Evolutionary conservation across 2,329 filamentous ascomycete genomes (phyloP).

Genomic region (Talaromyces funiculosus): DNA sequence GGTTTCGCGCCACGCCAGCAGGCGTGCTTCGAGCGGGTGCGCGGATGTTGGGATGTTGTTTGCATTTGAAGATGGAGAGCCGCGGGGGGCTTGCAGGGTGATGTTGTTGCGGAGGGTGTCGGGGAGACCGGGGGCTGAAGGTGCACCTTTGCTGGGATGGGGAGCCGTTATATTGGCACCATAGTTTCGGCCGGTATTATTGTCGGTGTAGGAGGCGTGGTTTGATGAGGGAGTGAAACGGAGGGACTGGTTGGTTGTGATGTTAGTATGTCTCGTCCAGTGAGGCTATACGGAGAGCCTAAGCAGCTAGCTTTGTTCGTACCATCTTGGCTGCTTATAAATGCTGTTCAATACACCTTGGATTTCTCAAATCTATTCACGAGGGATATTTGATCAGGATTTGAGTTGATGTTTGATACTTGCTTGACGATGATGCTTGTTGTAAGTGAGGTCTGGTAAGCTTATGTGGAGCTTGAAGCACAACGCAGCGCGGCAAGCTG

Average conservation of each 20-base stretch:
- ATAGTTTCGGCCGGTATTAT: constrained; percentile 53
- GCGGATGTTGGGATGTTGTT: constrained; percentile 53
- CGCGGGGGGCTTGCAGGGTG: constrained; percentile 52
- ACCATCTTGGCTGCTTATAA: constrained; percentile 3
- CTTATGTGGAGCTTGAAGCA: constrained; percentile 12
- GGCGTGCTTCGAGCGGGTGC: constrained; percentile 87
- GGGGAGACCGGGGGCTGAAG: constrained; percentile 87
- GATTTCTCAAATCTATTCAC: too few relatives aligned
- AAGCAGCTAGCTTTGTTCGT: neutral
- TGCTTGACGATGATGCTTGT: neutral
- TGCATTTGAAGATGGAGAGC: constrained; percentile 39
- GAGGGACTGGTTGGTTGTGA: constrained; percentile 60
- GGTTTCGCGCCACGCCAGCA: constrained; percentile 82
- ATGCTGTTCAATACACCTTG: neutral
- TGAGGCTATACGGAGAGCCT: neutral
- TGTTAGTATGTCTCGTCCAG: neutral
- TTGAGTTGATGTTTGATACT: neutral
- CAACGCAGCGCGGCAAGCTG: neutral
- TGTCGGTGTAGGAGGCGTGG: constrained; percentile 62
- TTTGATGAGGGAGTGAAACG: constrained; percentile 72
- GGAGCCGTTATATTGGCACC: constrained; percentile 11
- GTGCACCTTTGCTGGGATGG: constrained; percentile 61
- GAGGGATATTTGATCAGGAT: neutral
- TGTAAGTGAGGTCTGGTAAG: neutral
- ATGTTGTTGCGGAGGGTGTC: constrained; percentile 86